Evolutionary conservation across 1,284 basidiomycete genomes (phyloP), one percentile per base, ranked within the genome.

Genomic region (Irpex rosettiformis): DNA sequence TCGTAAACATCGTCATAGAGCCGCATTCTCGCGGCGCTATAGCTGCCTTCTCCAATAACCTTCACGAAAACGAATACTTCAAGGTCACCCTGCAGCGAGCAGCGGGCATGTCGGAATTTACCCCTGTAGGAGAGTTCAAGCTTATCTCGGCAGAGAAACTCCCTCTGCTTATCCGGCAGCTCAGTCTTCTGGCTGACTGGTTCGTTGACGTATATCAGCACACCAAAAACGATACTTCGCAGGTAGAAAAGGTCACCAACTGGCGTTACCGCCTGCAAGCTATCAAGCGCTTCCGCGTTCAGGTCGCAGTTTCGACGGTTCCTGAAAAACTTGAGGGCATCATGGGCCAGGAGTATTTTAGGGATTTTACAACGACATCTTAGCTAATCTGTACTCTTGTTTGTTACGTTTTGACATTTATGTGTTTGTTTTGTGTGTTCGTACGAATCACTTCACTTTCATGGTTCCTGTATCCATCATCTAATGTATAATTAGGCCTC

Each of bases 1-100:
- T 96, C 70, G 87, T 98, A 70, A 99, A 98, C 73, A 94, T 99
- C 67, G 89, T 99, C 67, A 91, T 99, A 66, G 93, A 96, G 67
- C 93, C 95, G 2, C 94, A 97, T 70, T 95, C 94, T 10, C 79
- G 88, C 47, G 92, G 92, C 43, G 83, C 90, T 33, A 88, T 93
- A 56, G 85, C 89, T 4, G 89, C 91, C 18, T 89, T 89, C 71
- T 88, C 89, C 4, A 86, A 91, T 67, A 85, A 85, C 65, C 69
- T 83, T 22, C 88, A 92, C 69, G 92, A 94, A 72, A 86, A 88
- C 68, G 92, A 97, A 71, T 97, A 94, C 72, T 96, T 95, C 81
- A 93, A 92, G 69, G 86, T 98, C 60, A 91, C 85, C 5, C 80
- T 98, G 21, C 96, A 98, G 73, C 83, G 88, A 13, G 91, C 89